A percentile compares a stretch with the other conserved stretches of the same genome.
Evolutionary conservation across 768 basidiomycete genomes (phyloP).

Genomic region (Leucosporidium creatinivorum): DNA sequence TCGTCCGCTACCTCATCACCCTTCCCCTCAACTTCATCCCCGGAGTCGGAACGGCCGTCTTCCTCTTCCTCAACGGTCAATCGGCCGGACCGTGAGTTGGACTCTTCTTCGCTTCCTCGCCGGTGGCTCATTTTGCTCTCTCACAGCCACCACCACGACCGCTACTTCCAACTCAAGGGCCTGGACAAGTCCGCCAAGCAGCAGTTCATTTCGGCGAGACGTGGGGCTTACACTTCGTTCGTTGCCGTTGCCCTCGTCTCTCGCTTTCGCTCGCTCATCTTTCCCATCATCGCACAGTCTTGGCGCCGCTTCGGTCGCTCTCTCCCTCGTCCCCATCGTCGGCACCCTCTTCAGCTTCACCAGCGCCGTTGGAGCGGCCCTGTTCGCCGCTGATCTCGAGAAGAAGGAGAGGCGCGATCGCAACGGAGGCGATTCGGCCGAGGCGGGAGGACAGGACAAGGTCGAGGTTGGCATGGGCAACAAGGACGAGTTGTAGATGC

Average conservation of each 20-base stretch:
- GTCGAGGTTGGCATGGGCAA: no score
- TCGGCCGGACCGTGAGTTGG: constrained; percentile 22
- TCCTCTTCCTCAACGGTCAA: constrained; percentile 51
- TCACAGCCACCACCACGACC: constrained; percentile 52
- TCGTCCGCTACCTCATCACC: constrained; percentile 57
- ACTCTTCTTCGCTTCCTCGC: not conserved
- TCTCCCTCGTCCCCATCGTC: constrained; percentile 57
- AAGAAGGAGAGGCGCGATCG: constrained; percentile 33
- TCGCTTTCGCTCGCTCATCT: not conserved
- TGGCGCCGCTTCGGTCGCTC: constrained; percentile 53
- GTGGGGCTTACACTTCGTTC: constrained; percentile 61
- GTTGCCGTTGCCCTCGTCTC: constrained; percentile 31
- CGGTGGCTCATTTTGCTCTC: not conserved
- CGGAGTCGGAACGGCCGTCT: constrained; percentile 57
- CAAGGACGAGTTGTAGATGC: no score
- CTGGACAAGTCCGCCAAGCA: constrained; percentile 48
- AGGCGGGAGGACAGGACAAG: no score
- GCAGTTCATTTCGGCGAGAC: constrained; percentile 45
- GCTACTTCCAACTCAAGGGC: constrained; percentile 65
- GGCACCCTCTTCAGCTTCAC: constrained; percentile 56
- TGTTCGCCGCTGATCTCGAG: constrained; percentile 67
- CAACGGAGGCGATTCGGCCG: no score
- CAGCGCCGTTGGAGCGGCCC: constrained; percentile 60
- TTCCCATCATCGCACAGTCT: constrained; percentile 44
- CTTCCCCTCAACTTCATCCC: constrained; percentile 65